Evolutionary conservation across 2,329 filamentous ascomycete species (phyloP).

Genomic region (Penicillium rolfsii): DNA sequence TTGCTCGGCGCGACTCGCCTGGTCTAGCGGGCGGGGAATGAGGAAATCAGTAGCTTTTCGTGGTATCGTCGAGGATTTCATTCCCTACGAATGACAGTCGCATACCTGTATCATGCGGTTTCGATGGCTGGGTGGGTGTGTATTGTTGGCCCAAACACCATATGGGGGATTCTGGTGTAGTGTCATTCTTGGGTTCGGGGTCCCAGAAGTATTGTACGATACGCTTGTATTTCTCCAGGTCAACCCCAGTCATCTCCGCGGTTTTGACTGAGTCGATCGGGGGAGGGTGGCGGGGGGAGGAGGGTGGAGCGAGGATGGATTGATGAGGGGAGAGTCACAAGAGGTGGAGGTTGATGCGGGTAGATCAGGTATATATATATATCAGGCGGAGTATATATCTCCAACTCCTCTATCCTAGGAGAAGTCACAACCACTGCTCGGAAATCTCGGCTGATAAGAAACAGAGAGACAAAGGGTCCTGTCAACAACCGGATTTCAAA

Average conservation of each 20-base stretch:
- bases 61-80: background rate
- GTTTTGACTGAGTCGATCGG: constrained; percentile 1
- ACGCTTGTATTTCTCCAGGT: constrained; percentile 76
- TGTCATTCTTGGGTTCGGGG: constrained; percentile 80
- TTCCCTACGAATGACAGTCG: background rate
- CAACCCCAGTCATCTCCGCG: constrained; percentile 64
- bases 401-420: background rate
- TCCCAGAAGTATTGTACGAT: constrained; percentile 94
- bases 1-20: background rate
- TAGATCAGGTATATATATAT: background rate
- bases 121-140: constrained; percentile 32
- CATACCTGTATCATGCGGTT: constrained; percentile 10
- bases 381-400: background rate
- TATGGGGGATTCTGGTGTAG: constrained; percentile 67
- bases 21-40: no score
- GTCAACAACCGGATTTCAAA: no score
- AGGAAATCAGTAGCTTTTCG: background rate
- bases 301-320: background rate
- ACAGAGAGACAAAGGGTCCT: background rate
- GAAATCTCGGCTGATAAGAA: background rate
- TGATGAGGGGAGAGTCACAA: background rate
- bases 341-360: background rate
- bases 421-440: background rate
- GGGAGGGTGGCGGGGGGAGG: constrained; percentile 7
- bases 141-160: constrained; percentile 79